Base-by-base conservation (phyloP, 2,329 filamentous ascomycete species). In the Clonostachys rosea region DNA sequence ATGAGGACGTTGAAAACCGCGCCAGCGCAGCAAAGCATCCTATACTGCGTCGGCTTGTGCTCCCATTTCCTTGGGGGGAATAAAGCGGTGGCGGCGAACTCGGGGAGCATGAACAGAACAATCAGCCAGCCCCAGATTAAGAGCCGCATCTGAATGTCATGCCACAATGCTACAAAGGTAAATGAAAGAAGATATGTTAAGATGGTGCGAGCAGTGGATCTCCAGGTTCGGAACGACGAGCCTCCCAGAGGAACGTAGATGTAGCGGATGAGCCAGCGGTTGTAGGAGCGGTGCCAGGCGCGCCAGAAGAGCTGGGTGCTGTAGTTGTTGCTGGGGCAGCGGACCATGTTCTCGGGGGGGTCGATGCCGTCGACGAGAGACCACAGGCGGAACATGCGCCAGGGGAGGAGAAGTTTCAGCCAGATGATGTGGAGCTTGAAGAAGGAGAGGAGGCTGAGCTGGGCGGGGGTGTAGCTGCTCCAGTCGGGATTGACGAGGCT, bases 381-480 rank as follows among this genome's bases (percentile, higher is more conserved):
- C 94, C 94, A 99, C n/a, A 99, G 82, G 5, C 95, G 88, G 79
- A 97, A 97, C 65, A 97, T 86, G n/a, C 94, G 87, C 91, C 92
- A 99, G 1, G 94, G 94, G 8, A 99, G 82, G 5, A 99, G 83
- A 2, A 99, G 83, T 65, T 99, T 99, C 42, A 99, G 78, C 95
- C 95, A 99, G 65, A 99, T 95, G 62, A 96, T 83, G 69, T 96
- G 89, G 12, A 99, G 83, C 67, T 96, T 96, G 75, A 97, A 95
- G 72, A 87, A 96, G 36, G 90, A 94, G 12, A 99, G 79, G 71
- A 99, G 84, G 60, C 83, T 87, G 40, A 99, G 81, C 64, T 99
- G 90, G 41, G 88, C 85, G 0, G 94, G 85, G 0, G 90, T 88
- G 70, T 96, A 97, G 20, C 83, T 73, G 30, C 75, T 74, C 94